Evolutionary conservation across 1,284 basidiomycete species (phyloP).

Genomic region (Athelia sp.): DNA sequence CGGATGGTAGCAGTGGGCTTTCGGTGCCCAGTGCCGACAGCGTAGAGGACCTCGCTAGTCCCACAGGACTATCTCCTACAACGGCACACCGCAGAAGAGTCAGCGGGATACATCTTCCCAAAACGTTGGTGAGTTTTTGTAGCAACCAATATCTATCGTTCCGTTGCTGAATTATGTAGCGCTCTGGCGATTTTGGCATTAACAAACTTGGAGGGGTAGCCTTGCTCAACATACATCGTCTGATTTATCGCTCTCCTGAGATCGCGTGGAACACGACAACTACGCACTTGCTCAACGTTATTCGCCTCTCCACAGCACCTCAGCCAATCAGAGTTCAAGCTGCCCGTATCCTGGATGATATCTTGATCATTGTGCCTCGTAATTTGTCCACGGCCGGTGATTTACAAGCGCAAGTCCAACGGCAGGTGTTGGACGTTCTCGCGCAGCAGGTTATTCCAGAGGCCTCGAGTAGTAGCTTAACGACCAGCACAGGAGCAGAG

Average conservation of each 20-base stretch:
- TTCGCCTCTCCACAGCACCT: constrained; percentile 64
- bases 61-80: constrained; percentile 34
- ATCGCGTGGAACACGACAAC: constrained; percentile 86
- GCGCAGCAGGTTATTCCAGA: constrained; percentile 73
- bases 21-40: constrained; percentile 28
- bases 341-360: constrained; percentile 79
- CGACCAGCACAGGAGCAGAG: constrained; percentile 60
- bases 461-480: constrained; percentile 26
- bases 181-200: constrained; percentile 82
- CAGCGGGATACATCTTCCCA: constrained; percentile 80
- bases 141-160: not conserved
- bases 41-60: constrained; percentile 35
- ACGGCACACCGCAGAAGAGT: constrained; percentile 63
- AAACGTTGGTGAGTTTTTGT: constrained; percentile 55
- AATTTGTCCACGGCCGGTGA: constrained; percentile 60
- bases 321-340: constrained; percentile 85
- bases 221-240: constrained; percentile 78
- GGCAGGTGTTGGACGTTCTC: constrained; percentile 79
- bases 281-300: constrained; percentile 71
- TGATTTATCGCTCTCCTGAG: constrained; percentile 74
- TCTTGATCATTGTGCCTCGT: constrained; percentile 68
- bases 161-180: constrained; percentile 31
- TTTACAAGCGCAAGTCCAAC: constrained; percentile 69
- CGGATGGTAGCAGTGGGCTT: constrained; percentile 28
- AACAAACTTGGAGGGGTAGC: constrained; percentile 79